phyloP scores from a whole-genome alignment of 2,329 filamentous ascomycete species.

The Fusarium newnesense region DNA sequence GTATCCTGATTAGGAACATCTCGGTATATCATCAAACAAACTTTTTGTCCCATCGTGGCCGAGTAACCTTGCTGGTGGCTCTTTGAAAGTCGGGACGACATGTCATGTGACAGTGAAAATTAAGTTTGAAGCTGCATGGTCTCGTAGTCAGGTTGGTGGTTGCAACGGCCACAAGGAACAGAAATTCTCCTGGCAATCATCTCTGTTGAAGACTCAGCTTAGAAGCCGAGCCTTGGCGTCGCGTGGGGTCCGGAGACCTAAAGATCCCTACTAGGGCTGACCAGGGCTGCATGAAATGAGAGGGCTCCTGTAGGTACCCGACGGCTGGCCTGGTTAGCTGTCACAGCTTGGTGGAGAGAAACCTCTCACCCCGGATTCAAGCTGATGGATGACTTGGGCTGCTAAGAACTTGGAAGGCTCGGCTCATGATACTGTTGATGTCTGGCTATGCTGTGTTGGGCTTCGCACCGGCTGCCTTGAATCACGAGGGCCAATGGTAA shows the following conservation, averaged over 20 bases:
- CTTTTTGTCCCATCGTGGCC: not conserved
- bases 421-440: conserved; percentile 21
- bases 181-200: not conserved
- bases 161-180: not conserved
- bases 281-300: conserved; percentile 35
- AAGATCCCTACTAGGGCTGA: conserved; percentile 38
- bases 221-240: conserved; percentile 28
- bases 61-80: not conserved
- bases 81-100: not conserved
- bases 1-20: not conserved
- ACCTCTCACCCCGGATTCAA: conserved; percentile 39
- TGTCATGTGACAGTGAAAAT: not conserved
- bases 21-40: not conserved
- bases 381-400: conserved; percentile 23
- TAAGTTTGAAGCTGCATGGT: conserved; percentile 8
- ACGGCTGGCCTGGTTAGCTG: conserved; percentile 30
- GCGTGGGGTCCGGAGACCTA: conserved; percentile 31
- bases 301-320: conserved; percentile 36
- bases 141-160: conserved; percentile 13
- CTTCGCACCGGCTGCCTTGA: conserved; percentile 17
- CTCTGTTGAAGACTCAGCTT: conserved; percentile 12
- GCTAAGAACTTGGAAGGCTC: conserved; percentile 3
- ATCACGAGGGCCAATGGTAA: conserved; percentile 18
- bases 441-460: conserved; percentile 21
- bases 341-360: conserved; percentile 41